Conservation (phyloP, 192 early-diverging fungal genomes). For the Haplosporangium gracile region DNA sequence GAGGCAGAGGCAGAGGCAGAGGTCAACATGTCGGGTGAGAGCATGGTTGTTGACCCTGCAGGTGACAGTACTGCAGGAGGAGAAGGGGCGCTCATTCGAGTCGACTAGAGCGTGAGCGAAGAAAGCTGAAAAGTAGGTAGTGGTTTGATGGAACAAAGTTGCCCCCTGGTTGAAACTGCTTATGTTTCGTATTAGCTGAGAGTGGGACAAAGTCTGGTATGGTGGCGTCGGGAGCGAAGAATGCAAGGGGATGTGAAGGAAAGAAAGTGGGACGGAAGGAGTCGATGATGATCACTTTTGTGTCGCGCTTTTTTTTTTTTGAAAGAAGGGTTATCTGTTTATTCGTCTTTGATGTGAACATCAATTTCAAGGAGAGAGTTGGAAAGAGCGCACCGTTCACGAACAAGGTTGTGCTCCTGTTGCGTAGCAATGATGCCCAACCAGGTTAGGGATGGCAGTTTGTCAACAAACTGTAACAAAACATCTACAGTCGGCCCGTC, state of each 20-base stretch:
- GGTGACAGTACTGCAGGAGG: slow-evolving; percentile 6
- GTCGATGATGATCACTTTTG: neutral
- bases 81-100: neutral
- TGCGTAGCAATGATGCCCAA: slow-evolving; percentile 9
- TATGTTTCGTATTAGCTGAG: neutral
- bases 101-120: neutral
- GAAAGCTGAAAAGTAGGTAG: neutral
- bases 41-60: slow-evolving; percentile 10
- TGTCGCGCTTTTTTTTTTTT: neutral
- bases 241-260: neutral
- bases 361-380: neutral
- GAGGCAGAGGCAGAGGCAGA: neutral
- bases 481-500: neutral
- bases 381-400: neutral
- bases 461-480: neutral
- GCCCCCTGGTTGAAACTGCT: neutral
- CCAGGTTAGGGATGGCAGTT: slow-evolving; percentile 4
- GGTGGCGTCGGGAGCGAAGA: neutral
- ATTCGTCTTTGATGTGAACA: neutral
- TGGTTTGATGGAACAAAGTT: neutral
- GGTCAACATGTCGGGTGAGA: slow-evolving; percentile 5
- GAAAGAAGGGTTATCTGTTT: neutral
- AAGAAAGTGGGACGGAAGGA: neutral
- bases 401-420: neutral
- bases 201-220: neutral